phyloP scores from a whole-genome alignment of 805 yeast genomes.

The Peterozyma xylosa region DNA sequence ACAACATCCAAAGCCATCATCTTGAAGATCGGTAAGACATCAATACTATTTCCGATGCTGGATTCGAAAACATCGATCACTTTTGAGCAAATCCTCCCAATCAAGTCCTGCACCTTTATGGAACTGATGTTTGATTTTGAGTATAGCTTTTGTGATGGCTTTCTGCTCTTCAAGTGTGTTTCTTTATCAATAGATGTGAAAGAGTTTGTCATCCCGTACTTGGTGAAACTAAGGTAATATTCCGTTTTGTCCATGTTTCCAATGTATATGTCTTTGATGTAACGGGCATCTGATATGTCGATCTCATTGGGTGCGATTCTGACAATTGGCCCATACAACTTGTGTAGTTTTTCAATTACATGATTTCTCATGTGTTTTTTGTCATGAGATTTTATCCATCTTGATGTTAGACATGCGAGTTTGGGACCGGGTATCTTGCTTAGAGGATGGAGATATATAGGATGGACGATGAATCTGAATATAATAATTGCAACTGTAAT shows the following conservation, averaged over 20 bases:
- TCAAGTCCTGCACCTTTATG: constrained; percentile 21
- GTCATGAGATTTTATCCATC: constrained; percentile 32
- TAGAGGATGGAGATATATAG: constrained; percentile 42
- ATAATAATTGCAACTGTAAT: neutral
- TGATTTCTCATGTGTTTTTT: constrained; percentile 42
- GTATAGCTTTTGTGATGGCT: constrained; percentile 32
- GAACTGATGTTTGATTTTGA: constrained; percentile 34
- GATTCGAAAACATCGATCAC: constrained; percentile 16
- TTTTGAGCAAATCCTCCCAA: constrained; percentile 24
- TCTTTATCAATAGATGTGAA: constrained; percentile 46
- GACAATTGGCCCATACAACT: constrained; percentile 53
- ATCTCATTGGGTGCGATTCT: constrained; percentile 55
- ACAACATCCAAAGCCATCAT: constrained; percentile 68
- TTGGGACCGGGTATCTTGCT: constrained; percentile 52
- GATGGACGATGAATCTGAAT: constrained; percentile 32
- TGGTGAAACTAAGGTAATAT: constrained; percentile 54
- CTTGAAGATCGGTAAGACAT: constrained; percentile 56
- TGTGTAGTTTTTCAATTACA: constrained; percentile 42
- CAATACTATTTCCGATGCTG: constrained; percentile 26
- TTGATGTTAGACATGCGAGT: constrained; percentile 35
- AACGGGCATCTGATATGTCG: constrained; percentile 44
- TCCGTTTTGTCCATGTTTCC: constrained; percentile 46
- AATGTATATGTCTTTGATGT: constrained; percentile 47
- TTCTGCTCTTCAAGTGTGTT: constrained; percentile 35
- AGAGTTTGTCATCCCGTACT: constrained; percentile 51